Evolutionary conservation across 2,329 filamentous ascomycete genomes (phyloP).

Genomic region (Penicillium sp.): DNA sequence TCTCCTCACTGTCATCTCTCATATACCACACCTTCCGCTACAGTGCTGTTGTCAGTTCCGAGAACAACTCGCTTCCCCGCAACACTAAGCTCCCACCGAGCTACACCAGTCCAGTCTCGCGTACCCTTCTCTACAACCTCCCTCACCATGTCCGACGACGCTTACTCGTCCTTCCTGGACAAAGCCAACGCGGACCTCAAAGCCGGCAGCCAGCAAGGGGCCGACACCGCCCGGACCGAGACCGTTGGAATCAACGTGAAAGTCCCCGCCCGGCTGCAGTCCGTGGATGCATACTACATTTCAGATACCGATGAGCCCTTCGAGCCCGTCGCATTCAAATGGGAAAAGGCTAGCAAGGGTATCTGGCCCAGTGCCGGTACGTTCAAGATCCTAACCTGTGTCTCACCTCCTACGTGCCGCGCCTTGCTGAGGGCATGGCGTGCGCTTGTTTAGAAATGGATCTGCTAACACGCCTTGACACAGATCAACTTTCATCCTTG

Average conservation of each 20-base stretch:
- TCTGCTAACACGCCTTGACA: slow-evolving; percentile 8
- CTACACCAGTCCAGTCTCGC: slow-evolving; percentile 4
- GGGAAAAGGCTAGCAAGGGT: slow-evolving; percentile 35
- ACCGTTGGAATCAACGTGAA: slow-evolving; percentile 46
- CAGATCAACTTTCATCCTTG: slow-evolving; percentile 65
- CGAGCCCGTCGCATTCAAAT: slow-evolving; percentile 65
- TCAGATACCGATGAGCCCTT: slow-evolving; percentile 87
- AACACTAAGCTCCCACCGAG: slow-evolving; percentile 4
- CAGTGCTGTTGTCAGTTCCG: not conserved
- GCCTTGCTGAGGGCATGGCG: slow-evolving; percentile 2
- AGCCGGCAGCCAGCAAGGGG: slow-evolving; percentile 21
- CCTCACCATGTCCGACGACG: slow-evolving; percentile 58
- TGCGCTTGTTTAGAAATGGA: not conserved
- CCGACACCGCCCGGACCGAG: slow-evolving; percentile 30
- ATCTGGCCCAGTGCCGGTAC: slow-evolving; percentile 35
- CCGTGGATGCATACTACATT: slow-evolving; percentile 61
- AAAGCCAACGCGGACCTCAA: slow-evolving; percentile 71
- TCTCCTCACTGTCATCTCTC: not conserved
- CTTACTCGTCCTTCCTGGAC: slow-evolving; percentile 78
- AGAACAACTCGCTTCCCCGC: slow-evolving; percentile 7
- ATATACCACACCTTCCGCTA: not conserved
- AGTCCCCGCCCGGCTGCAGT: slow-evolving; percentile 57
- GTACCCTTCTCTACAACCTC: slow-evolving; percentile 12
- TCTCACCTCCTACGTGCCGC: not conserved
- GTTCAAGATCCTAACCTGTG: slow-evolving; percentile 5